These are phyloP conservation scores for Ophiostoma sp. DNA, from an alignment of 2,329 filamentous ascomycete genomes.

Conservation along the genomic window DNA sequence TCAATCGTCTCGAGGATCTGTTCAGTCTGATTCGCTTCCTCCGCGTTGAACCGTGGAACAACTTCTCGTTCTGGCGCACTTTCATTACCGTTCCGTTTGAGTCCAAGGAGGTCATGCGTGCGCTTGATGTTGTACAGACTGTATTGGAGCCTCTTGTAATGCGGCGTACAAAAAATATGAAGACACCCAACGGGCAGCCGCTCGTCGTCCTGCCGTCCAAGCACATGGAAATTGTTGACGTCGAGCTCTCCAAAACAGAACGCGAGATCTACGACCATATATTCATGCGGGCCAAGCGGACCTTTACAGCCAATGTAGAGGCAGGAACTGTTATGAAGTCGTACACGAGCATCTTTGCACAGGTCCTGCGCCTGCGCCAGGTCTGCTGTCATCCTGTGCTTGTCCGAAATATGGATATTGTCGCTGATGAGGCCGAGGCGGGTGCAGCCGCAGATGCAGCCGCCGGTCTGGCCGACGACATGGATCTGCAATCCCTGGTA, in stretches of 20 bases:
- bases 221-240: conserved; percentile 75
- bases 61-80: conserved; percentile 98
- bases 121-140: conserved; percentile 93
- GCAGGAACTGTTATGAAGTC: conserved; percentile 91
- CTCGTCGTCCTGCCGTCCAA: conserved; percentile 79
- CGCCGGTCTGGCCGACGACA: conserved; percentile 83
- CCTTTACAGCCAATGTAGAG: conserved; percentile 81
- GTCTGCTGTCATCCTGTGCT: conserved; percentile 90
- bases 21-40: conserved; percentile 91
- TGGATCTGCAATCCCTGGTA: conserved; percentile 86
- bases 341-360: conserved; percentile 94
- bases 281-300: conserved; percentile 72
- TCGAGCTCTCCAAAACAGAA: conserved; percentile 80
- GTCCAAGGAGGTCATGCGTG: conserved; percentile 87
- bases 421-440: conserved; percentile 83
- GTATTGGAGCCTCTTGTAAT: conserved; percentile 94
- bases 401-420: conserved; percentile 75
- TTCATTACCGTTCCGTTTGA: conserved; percentile 98
- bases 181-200: conserved; percentile 70
- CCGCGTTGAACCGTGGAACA: conserved; percentile 94
- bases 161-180: conserved; percentile 95
- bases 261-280: conserved; percentile 91
- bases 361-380: conserved; percentile 87
- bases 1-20: conserved; percentile 90
- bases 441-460: conserved; percentile 70